Conservation (phyloP, 108 stramenopile genomes). For the Phaeodactylum tricornutum region DNA sequence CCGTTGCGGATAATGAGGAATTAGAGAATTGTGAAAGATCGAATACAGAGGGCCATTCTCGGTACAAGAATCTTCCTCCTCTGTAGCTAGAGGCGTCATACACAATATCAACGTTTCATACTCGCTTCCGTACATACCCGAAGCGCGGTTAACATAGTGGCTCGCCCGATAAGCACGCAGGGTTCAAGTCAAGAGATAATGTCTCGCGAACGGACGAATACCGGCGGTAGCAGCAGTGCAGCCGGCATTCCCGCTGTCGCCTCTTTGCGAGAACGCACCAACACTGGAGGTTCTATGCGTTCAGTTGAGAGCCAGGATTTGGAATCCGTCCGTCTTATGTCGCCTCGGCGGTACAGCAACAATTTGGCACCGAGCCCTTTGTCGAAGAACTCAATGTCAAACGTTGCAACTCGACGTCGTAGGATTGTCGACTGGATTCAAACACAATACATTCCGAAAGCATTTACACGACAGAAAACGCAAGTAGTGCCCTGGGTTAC, state of each 20-base stretch:
- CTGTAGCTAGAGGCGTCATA: no score
- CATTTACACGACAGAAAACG: background rate
- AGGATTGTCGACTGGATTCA: constrained; percentile 4
- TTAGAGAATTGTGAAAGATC: no score
- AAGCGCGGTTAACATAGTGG: no score
- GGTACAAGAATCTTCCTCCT: no score
- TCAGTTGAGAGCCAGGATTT: background rate
- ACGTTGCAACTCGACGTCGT: background rate
- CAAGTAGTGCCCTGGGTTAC: constrained; percentile 9
- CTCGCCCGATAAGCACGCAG: no score
- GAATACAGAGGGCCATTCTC: no score
- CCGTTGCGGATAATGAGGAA: no score
- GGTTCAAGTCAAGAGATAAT: no score
- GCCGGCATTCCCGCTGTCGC: no score
- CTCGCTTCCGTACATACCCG: no score
- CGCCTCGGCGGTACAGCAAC: background rate
- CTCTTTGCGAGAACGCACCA: constrained; percentile 10
- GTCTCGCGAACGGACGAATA: background rate
- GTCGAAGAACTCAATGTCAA: background rate
- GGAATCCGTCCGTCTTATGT: no score
- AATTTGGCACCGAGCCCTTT: background rate
- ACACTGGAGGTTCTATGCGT: constrained; percentile 4
- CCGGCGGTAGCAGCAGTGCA: background rate
- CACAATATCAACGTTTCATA: no score
- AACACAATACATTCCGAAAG: constrained; percentile 2